phyloP scores from a whole-genome alignment of 164 flowering plant genomes.

The Nymphaea thermarum region DNA sequence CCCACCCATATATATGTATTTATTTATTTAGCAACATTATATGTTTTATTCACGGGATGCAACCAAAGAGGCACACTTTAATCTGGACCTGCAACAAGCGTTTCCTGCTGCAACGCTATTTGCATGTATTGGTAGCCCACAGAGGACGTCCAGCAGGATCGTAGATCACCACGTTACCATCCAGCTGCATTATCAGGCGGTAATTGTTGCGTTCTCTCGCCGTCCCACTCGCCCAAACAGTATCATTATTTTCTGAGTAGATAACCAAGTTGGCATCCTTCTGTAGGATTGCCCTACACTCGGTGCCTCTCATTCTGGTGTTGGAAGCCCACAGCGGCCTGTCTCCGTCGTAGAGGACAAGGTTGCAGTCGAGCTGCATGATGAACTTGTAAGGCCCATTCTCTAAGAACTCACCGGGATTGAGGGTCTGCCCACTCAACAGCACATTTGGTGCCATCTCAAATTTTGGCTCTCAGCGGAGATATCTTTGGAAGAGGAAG shows the following conservation, averaged over 20 bases:
- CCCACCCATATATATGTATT: too few species aligned
- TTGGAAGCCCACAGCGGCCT: constrained; percentile 10
- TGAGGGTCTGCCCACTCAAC: constrained; percentile 12
- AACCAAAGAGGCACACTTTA: too few species aligned
- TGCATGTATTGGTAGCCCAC: constrained; percentile 19
- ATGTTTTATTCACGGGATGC: too few species aligned
- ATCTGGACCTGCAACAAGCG: too few species aligned
- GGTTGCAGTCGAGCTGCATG: constrained; percentile 14
- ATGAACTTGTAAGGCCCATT: constrained; percentile 15
- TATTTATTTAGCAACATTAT: too few species aligned
- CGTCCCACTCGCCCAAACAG: constrained; percentile 11
- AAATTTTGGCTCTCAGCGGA: background rate
- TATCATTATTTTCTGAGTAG: constrained; percentile 5
- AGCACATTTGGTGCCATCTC: constrained; percentile 7
- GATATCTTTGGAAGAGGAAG: too few species aligned
- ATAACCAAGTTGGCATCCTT: constrained; percentile 11
- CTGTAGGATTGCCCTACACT: constrained; percentile 12
- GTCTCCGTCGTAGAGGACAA: constrained; percentile 10
- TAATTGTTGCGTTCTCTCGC: constrained; percentile 12
- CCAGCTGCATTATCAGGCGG: constrained; percentile 16
- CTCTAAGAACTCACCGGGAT: constrained; percentile 9
- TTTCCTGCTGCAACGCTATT: constrained; percentile 5
- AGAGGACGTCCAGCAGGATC: constrained; percentile 16
- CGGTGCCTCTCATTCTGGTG: constrained; percentile 10
- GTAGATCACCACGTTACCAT: constrained; percentile 20